Conservation (phyloP, 2,329 filamentous ascomycete species). For the Neoarthrinium moseri region DNA sequence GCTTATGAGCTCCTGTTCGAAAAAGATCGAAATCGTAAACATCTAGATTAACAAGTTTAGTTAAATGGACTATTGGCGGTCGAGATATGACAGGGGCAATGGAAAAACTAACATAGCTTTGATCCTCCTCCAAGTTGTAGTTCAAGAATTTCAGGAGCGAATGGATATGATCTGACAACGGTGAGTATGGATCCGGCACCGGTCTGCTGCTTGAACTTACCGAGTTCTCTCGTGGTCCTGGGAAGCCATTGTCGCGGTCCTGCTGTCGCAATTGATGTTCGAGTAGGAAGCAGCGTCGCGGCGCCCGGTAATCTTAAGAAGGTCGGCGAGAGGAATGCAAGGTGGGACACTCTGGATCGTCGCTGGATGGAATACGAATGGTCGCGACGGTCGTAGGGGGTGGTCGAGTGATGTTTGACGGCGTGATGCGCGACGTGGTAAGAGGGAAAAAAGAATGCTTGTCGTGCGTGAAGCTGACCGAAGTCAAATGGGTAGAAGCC, state of each 20-base stretch:
- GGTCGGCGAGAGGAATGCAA: background rate
- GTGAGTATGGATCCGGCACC: too few species aligned
- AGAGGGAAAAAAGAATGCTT: background rate
- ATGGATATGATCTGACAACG: too few species aligned
- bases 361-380: background rate
- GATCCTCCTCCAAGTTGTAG: too few species aligned
- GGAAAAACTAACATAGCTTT: too few species aligned
- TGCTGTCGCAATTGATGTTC: too few species aligned
- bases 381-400: background rate
- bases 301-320: background rate
- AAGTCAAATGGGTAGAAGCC: slow-evolving; percentile 3
- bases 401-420: background rate
- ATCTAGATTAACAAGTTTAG: background rate
- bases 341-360: too few species aligned
- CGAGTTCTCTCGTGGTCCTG: too few species aligned
- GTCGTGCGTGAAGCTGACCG: background rate
- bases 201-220: too few species aligned
- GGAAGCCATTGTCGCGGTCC: background rate
- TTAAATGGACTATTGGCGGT: background rate
- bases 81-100: too few species aligned
- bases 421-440: slow-evolving; percentile 2
- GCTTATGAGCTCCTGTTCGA: too few species aligned
- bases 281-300: background rate
- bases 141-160: too few species aligned
- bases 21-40: background rate